phyloP scores from a whole-genome alignment of 306 rosid genomes.

The Sicyos baderoa region DNA sequence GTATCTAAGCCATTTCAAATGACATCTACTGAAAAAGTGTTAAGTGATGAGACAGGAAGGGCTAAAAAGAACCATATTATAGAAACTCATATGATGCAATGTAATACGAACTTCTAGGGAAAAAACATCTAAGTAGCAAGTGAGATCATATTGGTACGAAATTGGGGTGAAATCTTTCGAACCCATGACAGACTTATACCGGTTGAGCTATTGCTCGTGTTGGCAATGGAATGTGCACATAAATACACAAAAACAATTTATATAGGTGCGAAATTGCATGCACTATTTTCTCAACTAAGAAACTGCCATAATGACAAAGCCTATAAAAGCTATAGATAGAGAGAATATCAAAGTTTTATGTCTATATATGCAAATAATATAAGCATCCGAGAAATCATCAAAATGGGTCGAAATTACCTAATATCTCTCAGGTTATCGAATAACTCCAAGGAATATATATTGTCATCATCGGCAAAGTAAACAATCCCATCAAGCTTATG shows the following conservation, averaged over 20 bases:
- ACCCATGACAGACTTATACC: no score
- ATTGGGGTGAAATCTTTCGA: no score
- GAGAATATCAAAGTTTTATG: no score
- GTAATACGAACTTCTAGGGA: neutral
- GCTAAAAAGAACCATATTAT: no score
- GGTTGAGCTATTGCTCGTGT: no score
- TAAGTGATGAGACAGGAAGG: no score
- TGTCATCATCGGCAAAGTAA: constrained; percentile 90
- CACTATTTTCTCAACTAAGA: constrained; percentile 4
- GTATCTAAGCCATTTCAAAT: no score
- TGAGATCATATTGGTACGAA: neutral
- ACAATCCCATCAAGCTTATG: constrained; percentile 86
- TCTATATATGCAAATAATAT: no score
- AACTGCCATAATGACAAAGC: neutral
- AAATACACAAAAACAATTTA: neutral
- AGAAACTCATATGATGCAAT: neutral
- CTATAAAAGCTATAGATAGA: neutral
- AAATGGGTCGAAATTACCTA: constrained; percentile 34
- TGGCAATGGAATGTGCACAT: neutral
- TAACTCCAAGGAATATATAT: constrained; percentile 69
- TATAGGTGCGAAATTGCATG: neutral
- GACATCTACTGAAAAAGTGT: no score
- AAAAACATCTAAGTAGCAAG: neutral
- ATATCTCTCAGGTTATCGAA: constrained; percentile 68
- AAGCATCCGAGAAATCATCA: no score